Evolutionary conservation across 2,329 filamentous ascomycete genomes (phyloP).

Genomic region (Colletotrichum cuscutae): DNA sequence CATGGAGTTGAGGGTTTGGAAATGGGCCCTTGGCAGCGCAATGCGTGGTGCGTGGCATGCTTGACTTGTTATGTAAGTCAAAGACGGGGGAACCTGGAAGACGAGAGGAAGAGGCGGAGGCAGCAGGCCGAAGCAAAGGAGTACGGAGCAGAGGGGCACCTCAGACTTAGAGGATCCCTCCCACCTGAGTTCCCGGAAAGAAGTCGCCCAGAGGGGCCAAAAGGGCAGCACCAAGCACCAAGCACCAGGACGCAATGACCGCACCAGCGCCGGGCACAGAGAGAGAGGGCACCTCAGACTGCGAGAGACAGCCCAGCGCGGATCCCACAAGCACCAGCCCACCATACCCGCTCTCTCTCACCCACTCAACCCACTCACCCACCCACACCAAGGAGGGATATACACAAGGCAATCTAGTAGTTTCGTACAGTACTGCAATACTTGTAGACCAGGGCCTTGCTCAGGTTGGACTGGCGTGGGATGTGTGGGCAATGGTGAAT

Average conservation of each 20-base stretch:
- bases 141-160: background rate
- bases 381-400: constrained; percentile 14
- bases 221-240: background rate
- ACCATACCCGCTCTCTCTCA: constrained; percentile 14
- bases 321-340: constrained; percentile 14
- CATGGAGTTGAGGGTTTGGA: constrained; percentile 32
- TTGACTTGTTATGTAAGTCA: constrained; percentile 36
- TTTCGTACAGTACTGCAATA: constrained; percentile 8
- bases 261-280: background rate
- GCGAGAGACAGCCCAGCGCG: background rate
- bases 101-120: constrained; percentile 26
- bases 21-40: constrained; percentile 28
- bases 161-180: too few relatives aligned
- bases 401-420: constrained; percentile 6
- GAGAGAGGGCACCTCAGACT: background rate
- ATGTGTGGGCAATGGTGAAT: constrained; percentile 19
- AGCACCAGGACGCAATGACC: background rate
- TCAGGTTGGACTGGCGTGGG: constrained; percentile 14
- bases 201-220: background rate
- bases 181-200: background rate
- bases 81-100: constrained; percentile 31
- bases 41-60: constrained; percentile 35
- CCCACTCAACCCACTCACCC: constrained; percentile 28
- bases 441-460: constrained; percentile 22
- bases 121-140: background rate